phyloP scores from a whole-genome alignment of 2,329 filamentous ascomycete genomes.

The Xylaria sp. region DNA sequence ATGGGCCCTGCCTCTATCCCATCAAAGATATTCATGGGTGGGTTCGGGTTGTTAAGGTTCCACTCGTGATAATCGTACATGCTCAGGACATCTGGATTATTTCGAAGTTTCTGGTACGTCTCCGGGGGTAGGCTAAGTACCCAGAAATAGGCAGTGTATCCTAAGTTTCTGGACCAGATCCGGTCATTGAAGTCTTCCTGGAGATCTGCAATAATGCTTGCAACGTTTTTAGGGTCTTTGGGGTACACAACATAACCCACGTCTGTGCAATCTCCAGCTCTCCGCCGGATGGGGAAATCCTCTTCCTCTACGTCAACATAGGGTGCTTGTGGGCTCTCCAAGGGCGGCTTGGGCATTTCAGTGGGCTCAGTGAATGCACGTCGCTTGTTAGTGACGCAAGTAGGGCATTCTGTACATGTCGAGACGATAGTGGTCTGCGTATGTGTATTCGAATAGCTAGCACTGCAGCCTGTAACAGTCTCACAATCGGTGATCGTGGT shows the following conservation, averaged over 20 bases:
- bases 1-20: background rate
- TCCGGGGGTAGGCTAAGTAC: conserved; percentile 12
- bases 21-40: no score
- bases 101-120: background rate
- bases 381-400: background rate
- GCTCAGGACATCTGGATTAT: background rate
- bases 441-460: background rate
- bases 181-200: background rate
- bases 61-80: conserved; percentile 15
- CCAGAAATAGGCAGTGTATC: conserved; percentile 15
- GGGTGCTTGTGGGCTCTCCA: background rate
- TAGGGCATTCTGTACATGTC: conserved; percentile 4
- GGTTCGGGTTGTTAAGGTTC: background rate
- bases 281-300: background rate
- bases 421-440: background rate
- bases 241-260: conserved; percentile 3
- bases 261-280: background rate
- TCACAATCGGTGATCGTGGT: background rate
- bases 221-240: background rate
- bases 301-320: background rate
- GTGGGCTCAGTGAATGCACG: background rate
- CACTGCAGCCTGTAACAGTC: conserved; percentile 12
- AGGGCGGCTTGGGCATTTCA: background rate
- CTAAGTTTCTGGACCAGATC: background rate
- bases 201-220: background rate